Evolutionary conservation across 23 red algal species (phyloP).

Genomic region (Porphyridium purpureum): DNA sequence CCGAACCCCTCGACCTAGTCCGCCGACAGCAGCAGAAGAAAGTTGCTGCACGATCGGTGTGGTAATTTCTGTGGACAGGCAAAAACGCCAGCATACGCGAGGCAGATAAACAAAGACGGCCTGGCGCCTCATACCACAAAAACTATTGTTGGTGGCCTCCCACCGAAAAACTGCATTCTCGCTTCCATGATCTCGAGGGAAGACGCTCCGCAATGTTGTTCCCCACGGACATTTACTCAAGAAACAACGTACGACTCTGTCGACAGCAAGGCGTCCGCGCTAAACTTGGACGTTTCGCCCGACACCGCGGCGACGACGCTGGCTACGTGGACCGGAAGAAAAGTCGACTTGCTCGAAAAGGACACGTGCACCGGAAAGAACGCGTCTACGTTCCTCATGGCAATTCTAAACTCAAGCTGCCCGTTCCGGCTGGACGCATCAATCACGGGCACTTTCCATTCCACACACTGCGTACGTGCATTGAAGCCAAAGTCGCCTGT

Average conservation of each 20-base stretch:
- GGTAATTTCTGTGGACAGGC: no score
- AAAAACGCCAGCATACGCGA: no score
- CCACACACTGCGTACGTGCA: slow-evolving; percentile 30
- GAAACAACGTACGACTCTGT: slow-evolving; percentile 24
- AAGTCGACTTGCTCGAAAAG: slow-evolving; percentile 57
- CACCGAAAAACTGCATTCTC: no score
- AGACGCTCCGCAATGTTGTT: no score
- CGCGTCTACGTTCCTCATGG: slow-evolving; percentile 14
- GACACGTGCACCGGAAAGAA: slow-evolving; percentile 91
- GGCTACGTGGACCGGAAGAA: slow-evolving; percentile 28
- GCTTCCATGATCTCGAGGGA: no score
- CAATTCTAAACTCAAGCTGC: slow-evolving; percentile 72
- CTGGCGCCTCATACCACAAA: no score
- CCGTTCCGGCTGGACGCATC: slow-evolving; percentile 54
- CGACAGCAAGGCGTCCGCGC: slow-evolving; percentile 25
- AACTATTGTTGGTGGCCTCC: no score
- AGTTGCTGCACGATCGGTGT: no score
- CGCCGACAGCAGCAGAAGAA: no score
- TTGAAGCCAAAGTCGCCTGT: slow-evolving; percentile 81
- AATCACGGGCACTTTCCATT: slow-evolving; percentile 62
- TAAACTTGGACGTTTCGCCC: slow-evolving; percentile 47
- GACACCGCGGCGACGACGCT: slow-evolving; percentile 8
- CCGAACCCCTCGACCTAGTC: no score
- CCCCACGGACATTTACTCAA: no score
- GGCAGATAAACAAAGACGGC: no score